Base-by-base conservation (phyloP, 2,329 filamentous ascomycete genomes). In the Drechmeria coniospora region DNA sequence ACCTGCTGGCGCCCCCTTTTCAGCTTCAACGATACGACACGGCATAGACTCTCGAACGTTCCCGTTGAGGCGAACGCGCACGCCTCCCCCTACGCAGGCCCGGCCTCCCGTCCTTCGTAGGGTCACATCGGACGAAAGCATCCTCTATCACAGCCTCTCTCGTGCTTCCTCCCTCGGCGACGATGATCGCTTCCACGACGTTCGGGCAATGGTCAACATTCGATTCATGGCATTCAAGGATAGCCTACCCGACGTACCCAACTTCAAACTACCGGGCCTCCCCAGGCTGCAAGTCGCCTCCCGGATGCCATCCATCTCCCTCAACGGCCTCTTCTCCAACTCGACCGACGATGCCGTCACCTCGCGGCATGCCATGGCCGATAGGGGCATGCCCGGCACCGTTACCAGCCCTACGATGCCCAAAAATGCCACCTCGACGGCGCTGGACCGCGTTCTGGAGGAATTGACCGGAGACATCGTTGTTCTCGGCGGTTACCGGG, bases 181-280 rank as follows among this genome's bases (percentile, higher is more conserved):
- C 45, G 81, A 87, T 41, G 71, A 72, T 21, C 68, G 76, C 24
- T 95, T 90, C 49, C 70, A 79, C 27, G 64, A 90, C 49, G 73
- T 92, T 9, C 71, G 75, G 23, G 79, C 82, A 35, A 81, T 90
- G 58, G 78, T 87, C 38, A 95, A 94, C 43, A 83, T 79, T 40
- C 69, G 87, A 23, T 65, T 90, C 45, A 92, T 92, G 55, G 87
- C 87, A 4, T 80, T 95, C 47, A 79, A 75, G 45, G 86, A 94
- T 47, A 92, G 79, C 45, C 71, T 81, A 35, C 75, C 83, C 45
- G 84, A 93, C 41, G 57, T 66, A 22, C 80, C 84, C 2, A 81
- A 74, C 30, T 78, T 86, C 52, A 81, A 74, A 44, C 63, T 83
- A 45, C 70, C 70, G 2, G 65, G 65, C 34, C 52, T 79, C 21